Conservation (phyloP, 495 filamentous ascomycete species). For the Aspergillus taichungensis region DNA sequence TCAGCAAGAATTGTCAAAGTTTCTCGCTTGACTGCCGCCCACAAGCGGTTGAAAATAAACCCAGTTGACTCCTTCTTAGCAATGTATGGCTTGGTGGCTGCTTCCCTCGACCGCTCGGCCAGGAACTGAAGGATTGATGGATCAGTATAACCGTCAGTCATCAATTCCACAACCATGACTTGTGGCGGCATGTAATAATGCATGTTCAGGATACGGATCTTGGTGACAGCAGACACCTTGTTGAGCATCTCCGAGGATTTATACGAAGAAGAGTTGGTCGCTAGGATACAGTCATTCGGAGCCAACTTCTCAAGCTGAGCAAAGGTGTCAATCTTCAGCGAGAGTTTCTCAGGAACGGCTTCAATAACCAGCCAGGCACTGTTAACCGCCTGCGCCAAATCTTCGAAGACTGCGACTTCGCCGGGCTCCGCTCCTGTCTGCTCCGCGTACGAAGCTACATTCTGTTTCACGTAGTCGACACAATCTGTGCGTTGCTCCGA, state of each 20-base stretch:
- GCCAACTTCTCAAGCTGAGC: constrained; percentile 35
- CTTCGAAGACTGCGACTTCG: constrained; percentile 17
- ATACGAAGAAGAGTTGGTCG: constrained; percentile 43
- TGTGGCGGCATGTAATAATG: constrained; percentile 43
- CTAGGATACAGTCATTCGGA: constrained; percentile 40
- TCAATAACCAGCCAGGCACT: constrained; percentile 45
- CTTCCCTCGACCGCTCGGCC: constrained; percentile 22
- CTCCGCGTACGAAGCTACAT: constrained; percentile 23
- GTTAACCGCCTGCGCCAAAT: constrained; percentile 28
- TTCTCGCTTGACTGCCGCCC: constrained; percentile 45
- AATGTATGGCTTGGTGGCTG: constrained; percentile 33
- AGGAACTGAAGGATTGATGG: constrained; percentile 34
- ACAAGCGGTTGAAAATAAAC: constrained; percentile 45
- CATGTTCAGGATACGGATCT: constrained; percentile 28
- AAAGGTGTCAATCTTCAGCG: constrained; percentile 42
- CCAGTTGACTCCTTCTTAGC: constrained; percentile 38
- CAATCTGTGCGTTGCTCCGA: constrained; percentile 23
- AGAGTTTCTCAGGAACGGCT: constrained; percentile 44
- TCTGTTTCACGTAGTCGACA: constrained; percentile 29
- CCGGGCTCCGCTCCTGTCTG: constrained; percentile 22
- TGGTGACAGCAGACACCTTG: constrained; percentile 25
- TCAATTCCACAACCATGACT: constrained; percentile 38
- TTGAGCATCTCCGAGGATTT: constrained; percentile 37
- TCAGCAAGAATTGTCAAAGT: constrained; percentile 35
- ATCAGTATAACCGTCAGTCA: constrained; percentile 38